Base-by-base conservation (phyloP, 805 yeast genomes). In the Saccharomycopsis schoenii region DNA sequence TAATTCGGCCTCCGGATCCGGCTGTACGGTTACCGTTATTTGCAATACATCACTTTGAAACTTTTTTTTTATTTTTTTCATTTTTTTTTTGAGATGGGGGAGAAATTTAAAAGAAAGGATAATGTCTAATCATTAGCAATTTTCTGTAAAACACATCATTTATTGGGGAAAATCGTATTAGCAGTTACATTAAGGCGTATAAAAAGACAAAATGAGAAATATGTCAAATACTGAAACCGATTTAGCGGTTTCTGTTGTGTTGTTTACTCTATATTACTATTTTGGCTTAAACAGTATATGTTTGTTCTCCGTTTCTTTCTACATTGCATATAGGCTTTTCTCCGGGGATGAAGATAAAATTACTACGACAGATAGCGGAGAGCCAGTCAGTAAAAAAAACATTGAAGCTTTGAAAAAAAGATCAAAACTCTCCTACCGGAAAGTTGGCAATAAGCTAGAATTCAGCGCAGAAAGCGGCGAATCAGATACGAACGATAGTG, bases 381-480 rank as follows among this genome's bases (percentile, higher is more conserved):
- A 47, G 24, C 19, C 29, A 19, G 12, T 47, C 19, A 47, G 52
- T 10, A 19, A 47, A 11, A 21, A 25, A 47, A 58, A 55, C 29
- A 43, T 58, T 14, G 68, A 70, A 64, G 70, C 71, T 1, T 42
- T 70, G 15, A 68, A 71, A 1, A 63, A 25, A 2, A 19, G 40
- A 14, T n/a, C 59, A 17, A 24, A 59, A 55, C 37, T 43, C 19
- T 57, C 51, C 37, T 60, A 57, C 42, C 41, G 47, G 6, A 62
- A 60, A 39, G 51, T 60, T 19, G 50, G 56, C 29, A 60, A 60
- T 25, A 62, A 60, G 55, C 59, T 62, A 29, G 52, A 60, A 55
- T 54, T 61, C n/a, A 56, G 63, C 61, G 36, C 58, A 25, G 14
- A 43, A 29, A 42, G 55, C 54, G 70, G 66, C 5, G 52, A 24